Percentiles rank a stretch among this genome's conserved stretches.
phyloP scores from a whole-genome alignment of 148 eudicot species.

The Agrostemma githago region DNA sequence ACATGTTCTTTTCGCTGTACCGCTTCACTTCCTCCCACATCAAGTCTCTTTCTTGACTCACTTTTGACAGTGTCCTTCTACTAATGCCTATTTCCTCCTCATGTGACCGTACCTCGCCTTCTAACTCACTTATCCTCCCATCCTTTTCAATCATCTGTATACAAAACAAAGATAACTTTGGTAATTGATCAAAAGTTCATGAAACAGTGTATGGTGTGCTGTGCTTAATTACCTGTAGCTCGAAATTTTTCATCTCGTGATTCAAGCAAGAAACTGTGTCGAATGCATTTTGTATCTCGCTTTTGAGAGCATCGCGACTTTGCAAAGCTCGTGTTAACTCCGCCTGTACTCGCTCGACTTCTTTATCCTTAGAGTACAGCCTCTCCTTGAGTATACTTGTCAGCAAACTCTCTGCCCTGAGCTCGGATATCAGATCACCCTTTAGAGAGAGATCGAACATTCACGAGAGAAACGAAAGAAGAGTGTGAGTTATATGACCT shows the following conservation, averaged over 20 bases:
- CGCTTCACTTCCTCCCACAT: conserved; percentile 36
- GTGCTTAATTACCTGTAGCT: conserved; percentile 26
- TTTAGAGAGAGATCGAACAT: conserved; percentile 1
- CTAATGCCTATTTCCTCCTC: conserved; percentile 21
- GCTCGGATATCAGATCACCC: conserved; percentile 26
- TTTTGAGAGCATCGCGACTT: conserved; percentile 24
- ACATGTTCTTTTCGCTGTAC: conserved; percentile 33
- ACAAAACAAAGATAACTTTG: neutral
- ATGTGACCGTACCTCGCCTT: conserved; percentile 23
- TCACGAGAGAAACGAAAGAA: neutral
- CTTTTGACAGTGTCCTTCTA: conserved; percentile 27
- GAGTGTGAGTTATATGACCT: neutral
- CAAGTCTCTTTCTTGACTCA: conserved; percentile 31
- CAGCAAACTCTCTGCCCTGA: conserved; percentile 28
- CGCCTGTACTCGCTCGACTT: conserved; percentile 23
- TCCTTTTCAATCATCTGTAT: conserved; percentile 31
- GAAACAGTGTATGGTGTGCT: neutral
- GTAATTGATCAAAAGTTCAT: neutral
- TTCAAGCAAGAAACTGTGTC: conserved; percentile 31
- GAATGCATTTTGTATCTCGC: conserved; percentile 26
- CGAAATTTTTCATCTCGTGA: conserved; percentile 35
- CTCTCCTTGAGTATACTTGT: conserved; percentile 31
- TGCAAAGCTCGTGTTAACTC: conserved; percentile 26
- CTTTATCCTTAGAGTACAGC: conserved; percentile 29
- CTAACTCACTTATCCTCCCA: conserved; percentile 25